Evolutionary conservation across 345 rosid species (phyloP).

Genomic region (Ricinus communis): DNA sequence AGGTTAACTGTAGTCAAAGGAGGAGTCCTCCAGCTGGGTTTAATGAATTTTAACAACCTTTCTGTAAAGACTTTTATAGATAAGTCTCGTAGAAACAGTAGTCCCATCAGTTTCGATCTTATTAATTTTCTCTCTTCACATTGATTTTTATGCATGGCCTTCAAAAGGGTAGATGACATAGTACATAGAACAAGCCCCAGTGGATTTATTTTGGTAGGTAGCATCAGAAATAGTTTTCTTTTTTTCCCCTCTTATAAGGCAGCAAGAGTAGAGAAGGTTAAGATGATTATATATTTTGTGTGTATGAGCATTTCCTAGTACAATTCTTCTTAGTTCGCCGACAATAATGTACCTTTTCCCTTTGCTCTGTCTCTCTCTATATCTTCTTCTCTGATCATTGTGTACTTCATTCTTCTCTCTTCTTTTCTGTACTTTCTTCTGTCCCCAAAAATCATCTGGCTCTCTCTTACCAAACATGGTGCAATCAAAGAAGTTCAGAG

Average conservation of each 20-base stretch:
- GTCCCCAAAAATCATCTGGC: background rate
- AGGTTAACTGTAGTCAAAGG: too few species aligned
- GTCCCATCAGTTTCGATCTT: background rate
- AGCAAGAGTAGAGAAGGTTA: background rate
- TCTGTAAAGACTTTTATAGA: too few species aligned
- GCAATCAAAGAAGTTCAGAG: slow-evolving; percentile 33
- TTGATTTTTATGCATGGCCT: slow-evolving; percentile 7
- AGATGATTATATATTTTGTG: background rate
- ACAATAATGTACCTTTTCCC: background rate
- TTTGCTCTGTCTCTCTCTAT: background rate
- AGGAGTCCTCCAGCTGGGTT: too few species aligned
- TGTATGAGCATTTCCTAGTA: background rate
- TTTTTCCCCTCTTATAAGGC: background rate
- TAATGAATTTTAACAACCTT: too few species aligned
- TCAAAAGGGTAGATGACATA: background rate
- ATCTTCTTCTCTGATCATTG: background rate
- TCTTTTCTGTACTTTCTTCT: background rate
- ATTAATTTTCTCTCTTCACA: background rate
- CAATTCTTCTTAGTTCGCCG: slow-evolving; percentile 7
- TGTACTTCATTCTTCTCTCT: too few species aligned
- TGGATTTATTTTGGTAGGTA: background rate
- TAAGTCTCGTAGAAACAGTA: too few species aligned
- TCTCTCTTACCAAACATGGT: slow-evolving; percentile 15
- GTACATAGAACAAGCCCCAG: background rate
- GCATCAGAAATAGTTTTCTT: background rate